A percentile compares a stretch with the other conserved stretches of the same genome.
These are phyloP conservation scores for Rhododendron molle DNA, from an alignment of 148 eudicot genomes.

Conservation along the genomic window DNA sequence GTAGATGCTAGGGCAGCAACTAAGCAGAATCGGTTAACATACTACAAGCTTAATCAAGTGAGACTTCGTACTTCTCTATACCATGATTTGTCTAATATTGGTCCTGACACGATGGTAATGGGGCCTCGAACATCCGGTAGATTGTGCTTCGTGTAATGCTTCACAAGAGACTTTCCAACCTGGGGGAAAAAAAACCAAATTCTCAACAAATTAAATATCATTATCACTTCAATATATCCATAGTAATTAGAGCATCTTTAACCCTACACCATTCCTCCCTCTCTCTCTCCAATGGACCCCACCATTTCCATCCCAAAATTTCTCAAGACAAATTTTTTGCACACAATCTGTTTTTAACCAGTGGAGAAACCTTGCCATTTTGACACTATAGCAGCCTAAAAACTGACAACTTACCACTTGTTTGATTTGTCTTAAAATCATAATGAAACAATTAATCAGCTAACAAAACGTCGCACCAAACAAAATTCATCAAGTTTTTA, in stretches of 20 bases:
- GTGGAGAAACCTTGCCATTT: background rate
- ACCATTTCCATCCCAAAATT: background rate
- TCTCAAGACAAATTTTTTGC: background rate
- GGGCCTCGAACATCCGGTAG: constrained; percentile 86
- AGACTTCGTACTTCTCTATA: too few relatives aligned
- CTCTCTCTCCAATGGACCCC: background rate
- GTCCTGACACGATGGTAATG: constrained; percentile 87
- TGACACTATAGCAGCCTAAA: background rate
- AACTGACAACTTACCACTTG: background rate
- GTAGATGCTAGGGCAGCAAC: too few relatives aligned
- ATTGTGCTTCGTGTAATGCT: constrained; percentile 89
- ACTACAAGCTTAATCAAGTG: too few relatives aligned
- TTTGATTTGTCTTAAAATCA: background rate
- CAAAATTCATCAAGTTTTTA: background rate
- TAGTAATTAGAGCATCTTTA: background rate
- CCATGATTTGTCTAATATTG: too few relatives aligned
- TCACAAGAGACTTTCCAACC: constrained; percentile 92
- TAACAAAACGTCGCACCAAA: background rate
- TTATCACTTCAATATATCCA: background rate
- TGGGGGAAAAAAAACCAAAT: constrained; percentile 20
- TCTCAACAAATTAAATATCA: background rate
- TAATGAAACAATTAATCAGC: background rate
- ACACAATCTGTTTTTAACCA: background rate
- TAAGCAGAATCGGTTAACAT: too few relatives aligned
- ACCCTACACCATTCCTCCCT: background rate